A percentile compares a stretch with the other conserved stretches of the same genome.
Conservation (phyloP, 2,329 filamentous ascomycete genomes). For the Clonostachys chloroleuca region DNA sequence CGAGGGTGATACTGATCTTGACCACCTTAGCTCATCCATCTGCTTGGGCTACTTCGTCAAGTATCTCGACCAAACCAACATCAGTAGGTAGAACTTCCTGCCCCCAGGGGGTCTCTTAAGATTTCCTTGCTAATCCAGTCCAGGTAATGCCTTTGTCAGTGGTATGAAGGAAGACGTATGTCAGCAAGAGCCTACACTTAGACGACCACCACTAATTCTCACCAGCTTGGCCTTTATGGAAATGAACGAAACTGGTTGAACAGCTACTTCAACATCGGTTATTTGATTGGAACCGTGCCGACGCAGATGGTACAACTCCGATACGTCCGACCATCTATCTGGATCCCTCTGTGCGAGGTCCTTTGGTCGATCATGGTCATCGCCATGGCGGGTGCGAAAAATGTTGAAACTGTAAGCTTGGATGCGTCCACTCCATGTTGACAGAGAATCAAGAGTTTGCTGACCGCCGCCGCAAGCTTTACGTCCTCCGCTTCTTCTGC, state of each 20-base stretch:
- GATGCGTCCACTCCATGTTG: not conserved
- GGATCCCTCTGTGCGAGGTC: slow-evolving; percentile 20
- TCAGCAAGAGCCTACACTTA: slow-evolving; percentile 5
- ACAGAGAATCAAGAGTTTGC: not conserved
- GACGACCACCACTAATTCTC: slow-evolving; percentile 3
- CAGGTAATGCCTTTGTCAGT: too few species aligned
- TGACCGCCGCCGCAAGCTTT: slow-evolving; percentile 7
- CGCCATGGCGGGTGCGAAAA: slow-evolving; percentile 15
- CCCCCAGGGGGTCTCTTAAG: slow-evolving; percentile 1
- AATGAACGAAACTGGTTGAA: slow-evolving; percentile 17
- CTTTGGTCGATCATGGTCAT: slow-evolving; percentile 14
- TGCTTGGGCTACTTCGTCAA: slow-evolving; percentile 18
- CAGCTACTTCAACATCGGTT: slow-evolving; percentile 15
- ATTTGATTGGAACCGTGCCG: slow-evolving; percentile 16
- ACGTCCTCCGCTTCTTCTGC: slow-evolving; percentile 20
- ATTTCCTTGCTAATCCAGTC: not conserved
- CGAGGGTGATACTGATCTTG: not conserved
- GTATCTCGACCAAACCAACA: slow-evolving; percentile 21
- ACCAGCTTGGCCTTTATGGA: slow-evolving; percentile 12
- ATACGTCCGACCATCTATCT: slow-evolving; percentile 16
- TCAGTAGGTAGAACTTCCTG: slow-evolving; percentile 6
- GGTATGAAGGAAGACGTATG: not conserved
- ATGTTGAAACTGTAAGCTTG: slow-evolving; percentile 8
- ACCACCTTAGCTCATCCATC: not conserved
- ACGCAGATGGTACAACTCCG: slow-evolving; percentile 10